A percentile compares a stretch with the other conserved stretches of the same genome.
Evolutionary conservation across 139 green algal species (phyloP).

Genomic region (Diplosphaera chodatii): DNA sequence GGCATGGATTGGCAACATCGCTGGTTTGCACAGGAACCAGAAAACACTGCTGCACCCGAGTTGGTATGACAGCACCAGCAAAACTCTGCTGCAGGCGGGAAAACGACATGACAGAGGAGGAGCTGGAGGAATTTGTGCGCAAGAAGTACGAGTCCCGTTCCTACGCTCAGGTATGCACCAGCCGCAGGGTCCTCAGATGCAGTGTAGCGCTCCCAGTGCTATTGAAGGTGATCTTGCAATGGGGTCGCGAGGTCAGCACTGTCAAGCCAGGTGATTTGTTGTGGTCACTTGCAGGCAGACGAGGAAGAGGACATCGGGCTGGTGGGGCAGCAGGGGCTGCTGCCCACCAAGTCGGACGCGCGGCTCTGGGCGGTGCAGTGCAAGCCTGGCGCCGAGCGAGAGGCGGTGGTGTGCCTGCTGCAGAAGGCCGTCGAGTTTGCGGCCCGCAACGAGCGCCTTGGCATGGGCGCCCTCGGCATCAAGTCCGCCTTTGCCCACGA

Average conservation of each 20-base stretch:
- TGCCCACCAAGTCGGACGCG: constrained; percentile 84
- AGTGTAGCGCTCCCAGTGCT: too few relatives aligned
- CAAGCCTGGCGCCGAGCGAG: constrained; percentile 68
- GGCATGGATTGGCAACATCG: too few relatives aligned
- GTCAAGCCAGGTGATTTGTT: too few relatives aligned
- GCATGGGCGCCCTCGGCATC: constrained; percentile 83
- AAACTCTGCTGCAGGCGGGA: background rate
- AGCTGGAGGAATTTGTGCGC: constrained; percentile 69
- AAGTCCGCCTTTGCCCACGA: constrained; percentile 81
- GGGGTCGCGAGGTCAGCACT: too few relatives aligned
- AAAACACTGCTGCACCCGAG: too few relatives aligned
- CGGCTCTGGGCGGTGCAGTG: constrained; percentile 89
- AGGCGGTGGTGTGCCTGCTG: constrained; percentile 78
- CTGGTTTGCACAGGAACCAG: too few relatives aligned
- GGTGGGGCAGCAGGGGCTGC: constrained; percentile 83
- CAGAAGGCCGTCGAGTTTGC: constrained; percentile 75
- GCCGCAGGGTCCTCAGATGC: too few relatives aligned
- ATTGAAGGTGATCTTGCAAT: too few relatives aligned
- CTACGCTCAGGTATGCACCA: background rate
- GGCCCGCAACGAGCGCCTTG: constrained; percentile 48
- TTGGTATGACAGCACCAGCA: background rate
- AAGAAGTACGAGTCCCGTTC: background rate
- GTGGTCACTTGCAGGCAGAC: background rate
- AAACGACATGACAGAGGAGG: constrained; percentile 70
- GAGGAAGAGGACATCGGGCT: constrained; percentile 35